Percentiles rank a stretch among this genome's conserved stretches.
These are phyloP conservation scores for Candida khao-thaluensis DNA, from an alignment of 805 yeast species.

Conservation along the genomic window DNA sequence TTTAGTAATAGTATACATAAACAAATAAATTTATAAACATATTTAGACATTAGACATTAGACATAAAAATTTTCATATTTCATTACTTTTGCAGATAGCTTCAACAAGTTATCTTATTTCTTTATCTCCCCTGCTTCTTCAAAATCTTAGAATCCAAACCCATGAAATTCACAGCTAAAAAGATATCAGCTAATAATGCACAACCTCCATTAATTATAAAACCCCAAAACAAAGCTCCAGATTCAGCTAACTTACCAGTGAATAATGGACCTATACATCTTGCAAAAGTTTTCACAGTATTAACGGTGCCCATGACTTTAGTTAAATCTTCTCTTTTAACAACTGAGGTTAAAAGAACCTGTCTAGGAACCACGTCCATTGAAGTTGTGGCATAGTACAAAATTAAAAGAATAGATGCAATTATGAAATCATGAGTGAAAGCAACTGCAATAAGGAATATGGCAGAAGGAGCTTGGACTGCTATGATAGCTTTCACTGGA, in stretches of 20 bases:
- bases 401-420: constrained; percentile 54
- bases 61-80: too few species aligned
- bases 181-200: constrained; percentile 48
- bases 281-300: constrained; percentile 82
- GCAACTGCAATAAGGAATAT: constrained; percentile 50
- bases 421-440: constrained; percentile 21
- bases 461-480: constrained; percentile 79
- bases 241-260: constrained; percentile 70
- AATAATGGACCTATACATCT: constrained; percentile 78
- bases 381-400: constrained; percentile 63
- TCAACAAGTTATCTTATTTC: too few species aligned
- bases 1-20: too few species aligned
- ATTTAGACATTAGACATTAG: too few species aligned
- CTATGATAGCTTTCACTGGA: constrained; percentile 72
- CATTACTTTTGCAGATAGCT: too few species aligned
- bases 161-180: constrained; percentile 44
- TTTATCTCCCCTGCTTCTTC: constrained; percentile 14
- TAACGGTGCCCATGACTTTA: constrained; percentile 79
- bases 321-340: constrained; percentile 66
- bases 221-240: constrained; percentile 45
- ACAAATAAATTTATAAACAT: too few species aligned
- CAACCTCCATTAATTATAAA: constrained; percentile 53
- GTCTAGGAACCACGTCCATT: constrained; percentile 93
- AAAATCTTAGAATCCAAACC: constrained; percentile 37
- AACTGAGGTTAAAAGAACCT: constrained; percentile 68